Base-by-base conservation (phyloP, 108 stramenopile species). In the Parietichytrium sp. region DNA sequence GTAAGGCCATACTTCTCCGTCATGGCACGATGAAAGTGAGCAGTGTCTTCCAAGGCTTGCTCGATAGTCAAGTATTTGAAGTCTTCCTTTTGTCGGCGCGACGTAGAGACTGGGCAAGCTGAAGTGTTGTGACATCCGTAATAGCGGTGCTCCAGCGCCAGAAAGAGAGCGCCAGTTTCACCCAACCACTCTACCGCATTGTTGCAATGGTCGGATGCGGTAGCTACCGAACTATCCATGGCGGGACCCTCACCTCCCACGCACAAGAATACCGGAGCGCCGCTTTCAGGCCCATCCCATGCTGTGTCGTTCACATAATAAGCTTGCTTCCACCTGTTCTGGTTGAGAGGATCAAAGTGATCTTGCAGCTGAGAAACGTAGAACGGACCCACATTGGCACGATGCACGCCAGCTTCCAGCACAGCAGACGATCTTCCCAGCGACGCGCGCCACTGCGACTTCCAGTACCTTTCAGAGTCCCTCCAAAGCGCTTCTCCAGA, bases 131-230 rank as follows among this genome's bases (percentile, higher is more conserved):
- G 61, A 25, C 61, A 72, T n/a, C 94, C 96, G 79, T 95, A 96
- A 85, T 93, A 95, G 2, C 96, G 91, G 87, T 95, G 96, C 80
- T 95, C 93, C 47, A 96, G 78, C 3, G 93, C 92, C 88, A 88
- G 93, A 80, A 94, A 25, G 51, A 83, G 4, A 31, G 78, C 79
- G 29, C 48, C 54, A 4, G 82, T 18, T 23, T 79, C 52, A 0
- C 42, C 18, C 6, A 54, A 47, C 38, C 45, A 51, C 20, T 81
- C 51, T 25, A 25, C 51, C 4, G 82, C 49, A 20, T 48, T 42
- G 38, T 72, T 80, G 33, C 25, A 33, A 23, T 18, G 53, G 54
- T 29, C 82, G 20, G 61, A 72, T n/a, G 38, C 53, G 25, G 6
- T 45, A 49, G 53, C 47, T 29, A 52, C 53, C 36, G 23, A 48